Evolutionary conservation across 768 basidiomycete species (phyloP).

Genomic region (Podaxis sp.): DNA sequence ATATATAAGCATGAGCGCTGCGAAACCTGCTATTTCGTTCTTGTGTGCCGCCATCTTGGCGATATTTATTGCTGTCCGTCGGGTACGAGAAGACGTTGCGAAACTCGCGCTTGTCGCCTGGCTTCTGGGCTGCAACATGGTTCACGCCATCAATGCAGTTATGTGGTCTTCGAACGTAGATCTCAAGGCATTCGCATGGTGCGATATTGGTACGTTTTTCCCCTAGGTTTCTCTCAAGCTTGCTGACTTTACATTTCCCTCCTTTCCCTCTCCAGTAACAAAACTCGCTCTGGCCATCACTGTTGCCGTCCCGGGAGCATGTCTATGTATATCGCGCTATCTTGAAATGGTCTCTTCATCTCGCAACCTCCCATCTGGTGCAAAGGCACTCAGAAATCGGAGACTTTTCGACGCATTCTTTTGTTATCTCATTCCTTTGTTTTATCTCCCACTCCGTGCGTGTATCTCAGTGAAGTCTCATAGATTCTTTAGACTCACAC

Average conservation of each 20-base stretch:
- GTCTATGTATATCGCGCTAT: constrained; percentile 53
- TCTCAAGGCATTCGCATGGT: constrained; percentile 59
- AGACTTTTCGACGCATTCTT: constrained; percentile 43
- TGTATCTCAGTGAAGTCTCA: constrained; percentile 13
- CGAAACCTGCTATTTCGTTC: constrained; percentile 43
- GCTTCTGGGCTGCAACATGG: constrained; percentile 48
- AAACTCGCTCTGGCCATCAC: constrained; percentile 51
- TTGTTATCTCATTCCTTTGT: constrained; percentile 54
- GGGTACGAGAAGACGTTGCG: constrained; percentile 47
- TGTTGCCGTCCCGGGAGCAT: constrained; percentile 59
- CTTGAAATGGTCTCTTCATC: constrained; percentile 55
- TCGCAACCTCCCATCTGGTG: constrained; percentile 31
- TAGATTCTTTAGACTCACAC: not conserved
- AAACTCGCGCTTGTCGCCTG: constrained; percentile 49
- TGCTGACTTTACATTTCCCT: not conserved
- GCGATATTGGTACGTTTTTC: constrained; percentile 60
- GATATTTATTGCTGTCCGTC: constrained; percentile 40
- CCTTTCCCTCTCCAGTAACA: constrained; percentile 40
- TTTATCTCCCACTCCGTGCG: constrained; percentile 63
- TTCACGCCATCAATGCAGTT: constrained; percentile 56
- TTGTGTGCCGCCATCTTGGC: constrained; percentile 41
- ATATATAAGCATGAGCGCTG: constrained; percentile 30
- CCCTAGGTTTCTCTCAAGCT: not conserved
- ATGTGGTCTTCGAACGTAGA: constrained; percentile 58
- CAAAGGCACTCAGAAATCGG: constrained; percentile 38